Evolutionary conservation across 2,329 filamentous ascomycete genomes (phyloP), one percentile per base, ranked within the genome.

Genomic region (Colletotrichum godetiae): DNA sequence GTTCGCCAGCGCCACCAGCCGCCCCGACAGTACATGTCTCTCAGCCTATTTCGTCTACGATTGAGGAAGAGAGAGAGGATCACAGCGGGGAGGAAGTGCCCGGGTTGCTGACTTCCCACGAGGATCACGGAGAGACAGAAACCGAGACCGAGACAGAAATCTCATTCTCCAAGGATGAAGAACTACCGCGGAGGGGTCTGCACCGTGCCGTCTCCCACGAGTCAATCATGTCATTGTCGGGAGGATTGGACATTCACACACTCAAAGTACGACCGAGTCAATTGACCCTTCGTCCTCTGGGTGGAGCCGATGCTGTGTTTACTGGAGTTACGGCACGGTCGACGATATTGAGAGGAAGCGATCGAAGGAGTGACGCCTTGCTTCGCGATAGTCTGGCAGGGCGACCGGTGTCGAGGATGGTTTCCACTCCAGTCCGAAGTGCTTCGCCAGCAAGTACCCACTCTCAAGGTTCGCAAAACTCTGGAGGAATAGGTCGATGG

Each of bases 161-260:
- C 4, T 78, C 80, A 55, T 76, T 72, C 55, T 82, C 77, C 64
- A 78, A 78, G 75, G 81, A 81, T 58, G 82, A 82, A 66, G 81
- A 75, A 75, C 81, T 78, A 76, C 83, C 84, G 76, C 82, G 81
- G 68, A 85, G 83, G 66, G 81, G 82, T 2, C 82, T 95, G 4
- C 93, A 90, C 53, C 92, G 93, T 37, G 88, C 91, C 3, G 80
- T 91, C 2, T 98, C 95, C 1, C 95, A 97, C 77, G 95, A 98
- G 80, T 97, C 94, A 22, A 92, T 98, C 74, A 89, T 98, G 76
- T 98, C 95, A 0, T 89, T 98, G 1, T 91, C 92, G 0, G 95
- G 95, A 4, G 95, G 95, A 2, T 92, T 98, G 81, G 96, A 98
- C 79, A 97, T 98, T 62, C 95, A 97, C 80, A 95, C 93, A 0